These are phyloP conservation scores for Penicillium sp. DNA, from an alignment of 2,329 filamentous ascomycete species.

Conservation along the genomic window DNA sequence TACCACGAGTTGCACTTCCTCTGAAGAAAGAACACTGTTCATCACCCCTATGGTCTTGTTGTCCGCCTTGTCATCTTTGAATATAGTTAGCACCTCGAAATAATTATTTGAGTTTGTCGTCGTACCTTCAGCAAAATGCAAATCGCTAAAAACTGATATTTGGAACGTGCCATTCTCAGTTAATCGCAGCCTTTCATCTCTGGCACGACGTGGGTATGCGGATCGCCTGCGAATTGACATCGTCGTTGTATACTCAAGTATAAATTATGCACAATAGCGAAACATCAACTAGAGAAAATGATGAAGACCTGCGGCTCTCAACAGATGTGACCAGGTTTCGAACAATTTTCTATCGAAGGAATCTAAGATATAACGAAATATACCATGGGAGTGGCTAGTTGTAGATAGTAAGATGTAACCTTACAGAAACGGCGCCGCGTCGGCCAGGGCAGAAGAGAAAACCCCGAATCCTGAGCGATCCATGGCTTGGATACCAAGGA, in stretches of 20 bases:
- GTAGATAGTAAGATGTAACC: slow-evolving; percentile 1
- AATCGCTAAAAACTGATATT: slow-evolving; percentile 64
- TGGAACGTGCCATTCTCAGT: slow-evolving; percentile 42
- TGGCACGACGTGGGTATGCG: not conserved
- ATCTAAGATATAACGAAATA: not conserved
- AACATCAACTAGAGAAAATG: not conserved
- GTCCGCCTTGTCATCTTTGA: slow-evolving; percentile 48
- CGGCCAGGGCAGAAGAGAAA: not conserved
- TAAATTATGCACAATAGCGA: not conserved
- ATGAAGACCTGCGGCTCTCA: not conserved
- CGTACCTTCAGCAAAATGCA: slow-evolving; percentile 70
- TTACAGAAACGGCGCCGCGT: slow-evolving; percentile 2
- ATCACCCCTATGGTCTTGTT: slow-evolving; percentile 59
- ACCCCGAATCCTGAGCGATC: not conserved
- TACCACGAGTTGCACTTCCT: slow-evolving; percentile 61
- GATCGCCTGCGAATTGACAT: not conserved
- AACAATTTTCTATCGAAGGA: not conserved
- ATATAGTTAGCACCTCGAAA: slow-evolving; percentile 29
- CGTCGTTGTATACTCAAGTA: not conserved
- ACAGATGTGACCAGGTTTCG: not conserved
- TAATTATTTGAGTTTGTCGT: slow-evolving; percentile 45
- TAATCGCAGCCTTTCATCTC: slow-evolving; percentile 17
- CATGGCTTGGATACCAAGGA: not conserved
- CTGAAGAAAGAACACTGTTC: slow-evolving; percentile 56
- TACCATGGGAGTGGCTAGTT: not conserved